phyloP scores from a whole-genome alignment of 306 rosid genomes.

The Neltuma alba region DNA sequence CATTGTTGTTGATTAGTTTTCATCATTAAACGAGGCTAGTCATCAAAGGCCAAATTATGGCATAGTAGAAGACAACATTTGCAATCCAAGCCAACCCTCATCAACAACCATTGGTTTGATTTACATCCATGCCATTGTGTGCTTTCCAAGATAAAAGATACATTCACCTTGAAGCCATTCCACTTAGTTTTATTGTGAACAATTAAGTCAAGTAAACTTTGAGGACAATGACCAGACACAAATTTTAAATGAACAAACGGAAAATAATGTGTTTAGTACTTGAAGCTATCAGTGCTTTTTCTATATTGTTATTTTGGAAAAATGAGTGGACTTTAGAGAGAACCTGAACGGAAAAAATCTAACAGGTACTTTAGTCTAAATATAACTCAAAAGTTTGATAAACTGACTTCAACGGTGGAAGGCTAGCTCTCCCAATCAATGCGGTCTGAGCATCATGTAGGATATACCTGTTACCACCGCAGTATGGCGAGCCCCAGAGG shows the following conservation, averaged over 20 bases:
- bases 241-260: background rate
- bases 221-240: background rate
- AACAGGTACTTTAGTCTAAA: background rate
- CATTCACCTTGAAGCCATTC: constrained; percentile 12
- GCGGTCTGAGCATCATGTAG: background rate
- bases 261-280: constrained; percentile 6
- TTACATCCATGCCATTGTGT: background rate
- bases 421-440: background rate
- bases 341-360: too few species aligned
- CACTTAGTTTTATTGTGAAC: background rate
- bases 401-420: background rate
- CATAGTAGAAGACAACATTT: background rate
- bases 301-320: background rate
- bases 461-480: constrained; percentile 64
- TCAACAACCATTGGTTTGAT: constrained; percentile 12
- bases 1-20: background rate
- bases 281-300: background rate
- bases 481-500: constrained; percentile 80
- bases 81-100: constrained; percentile 9
- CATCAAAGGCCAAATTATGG: background rate
- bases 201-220: constrained; percentile 23
- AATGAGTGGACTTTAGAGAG: background rate
- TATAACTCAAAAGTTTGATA: background rate
- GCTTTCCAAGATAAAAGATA: background rate
- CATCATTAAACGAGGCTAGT: background rate